Conservation (phyloP, 179 eudicot genomes). For the Vitellaria paradoxa region DNA sequence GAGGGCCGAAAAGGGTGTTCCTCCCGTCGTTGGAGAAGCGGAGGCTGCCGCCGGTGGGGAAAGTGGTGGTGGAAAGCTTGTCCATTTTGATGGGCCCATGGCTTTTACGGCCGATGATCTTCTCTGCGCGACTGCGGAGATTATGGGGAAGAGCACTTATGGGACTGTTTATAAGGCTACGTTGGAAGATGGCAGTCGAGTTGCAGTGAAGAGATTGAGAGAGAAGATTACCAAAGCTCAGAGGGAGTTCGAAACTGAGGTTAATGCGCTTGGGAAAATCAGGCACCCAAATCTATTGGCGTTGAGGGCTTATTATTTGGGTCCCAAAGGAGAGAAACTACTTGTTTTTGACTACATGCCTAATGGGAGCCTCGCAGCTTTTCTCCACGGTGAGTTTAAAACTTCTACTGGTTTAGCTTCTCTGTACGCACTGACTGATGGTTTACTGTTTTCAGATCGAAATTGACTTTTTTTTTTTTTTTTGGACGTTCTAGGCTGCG, state of each 20-base stretch:
- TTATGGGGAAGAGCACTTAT: constrained; percentile 86
- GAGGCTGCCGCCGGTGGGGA: constrained; percentile 45
- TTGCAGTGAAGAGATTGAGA: constrained; percentile 85
- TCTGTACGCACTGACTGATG: too few species aligned
- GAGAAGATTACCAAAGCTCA: constrained; percentile 74
- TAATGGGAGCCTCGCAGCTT: constrained; percentile 81
- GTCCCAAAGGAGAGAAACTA: constrained; percentile 90
- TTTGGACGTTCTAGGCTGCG: too few species aligned
- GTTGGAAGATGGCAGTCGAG: constrained; percentile 78
- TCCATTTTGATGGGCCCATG: constrained; percentile 83
- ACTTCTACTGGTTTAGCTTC: too few species aligned
- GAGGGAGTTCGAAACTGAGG: constrained; percentile 76
- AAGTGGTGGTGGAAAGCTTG: constrained; percentile 74
- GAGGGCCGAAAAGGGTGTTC: constrained; percentile 31
- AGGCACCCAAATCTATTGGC: constrained; percentile 84
- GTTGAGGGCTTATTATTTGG: constrained; percentile 74
- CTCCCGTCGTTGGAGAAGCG: constrained; percentile 33
- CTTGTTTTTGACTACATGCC: constrained; percentile 82
- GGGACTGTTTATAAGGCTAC: constrained; percentile 94
- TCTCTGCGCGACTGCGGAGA: constrained; percentile 82
- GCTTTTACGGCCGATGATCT: constrained; percentile 89
- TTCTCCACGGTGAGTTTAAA: constrained; percentile 72
- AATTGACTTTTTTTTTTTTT: too few species aligned
- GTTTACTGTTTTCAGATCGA: too few species aligned
- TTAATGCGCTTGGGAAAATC: constrained; percentile 66